These are phyloP conservation scores for Aspergillus sparsus DNA, from an alignment of 495 filamentous ascomycete genomes.

Conservation along the genomic window DNA sequence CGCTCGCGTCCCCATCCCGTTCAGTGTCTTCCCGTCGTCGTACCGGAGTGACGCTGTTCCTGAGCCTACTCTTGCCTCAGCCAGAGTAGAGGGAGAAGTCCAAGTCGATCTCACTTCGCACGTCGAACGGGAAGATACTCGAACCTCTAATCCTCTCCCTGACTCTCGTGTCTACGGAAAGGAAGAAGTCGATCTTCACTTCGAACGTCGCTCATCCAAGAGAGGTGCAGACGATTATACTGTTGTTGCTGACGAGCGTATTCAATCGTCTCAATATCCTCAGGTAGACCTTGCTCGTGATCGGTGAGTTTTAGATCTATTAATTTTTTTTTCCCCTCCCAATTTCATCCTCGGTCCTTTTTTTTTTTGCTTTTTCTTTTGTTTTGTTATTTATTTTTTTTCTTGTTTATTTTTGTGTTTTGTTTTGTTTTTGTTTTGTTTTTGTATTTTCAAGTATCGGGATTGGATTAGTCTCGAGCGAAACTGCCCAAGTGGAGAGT, in stretches of 20 bases:
- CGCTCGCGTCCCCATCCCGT: conserved; percentile 97
- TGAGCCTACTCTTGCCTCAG: conserved; percentile 68
- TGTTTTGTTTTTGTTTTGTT: conserved; percentile 3
- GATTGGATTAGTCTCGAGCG: conserved; percentile 10
- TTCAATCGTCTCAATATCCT: conserved; percentile 30
- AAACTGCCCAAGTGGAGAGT: conserved; percentile 25
- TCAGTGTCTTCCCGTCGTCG: conserved; percentile 99
- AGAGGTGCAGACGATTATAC: conserved; percentile 45
- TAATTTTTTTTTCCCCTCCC: conserved; percentile 19
- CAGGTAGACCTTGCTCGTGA: conserved; percentile 59
- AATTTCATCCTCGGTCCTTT: background rate
- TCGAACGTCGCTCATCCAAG: conserved; percentile 48
- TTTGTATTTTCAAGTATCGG: too few relatives aligned
- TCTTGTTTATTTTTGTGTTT: conserved; percentile 17
- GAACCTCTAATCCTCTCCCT: conserved; percentile 66
- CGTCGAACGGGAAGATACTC: conserved; percentile 94
- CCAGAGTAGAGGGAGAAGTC: conserved; percentile 83
- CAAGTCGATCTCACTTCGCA: conserved; percentile 72
- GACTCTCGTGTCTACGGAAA: conserved; percentile 68
- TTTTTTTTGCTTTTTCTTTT: conserved; percentile 11
- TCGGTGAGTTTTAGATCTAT: conserved; percentile 38
- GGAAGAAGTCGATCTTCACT: conserved; percentile 77
- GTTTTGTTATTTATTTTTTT: conserved; percentile 2
- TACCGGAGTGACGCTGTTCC: conserved; percentile 90
- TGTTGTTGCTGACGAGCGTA: conserved; percentile 30